Base-by-base conservation (phyloP, 2,329 filamentous ascomycete genomes). In the Phyllosticta ampelicida region DNA sequence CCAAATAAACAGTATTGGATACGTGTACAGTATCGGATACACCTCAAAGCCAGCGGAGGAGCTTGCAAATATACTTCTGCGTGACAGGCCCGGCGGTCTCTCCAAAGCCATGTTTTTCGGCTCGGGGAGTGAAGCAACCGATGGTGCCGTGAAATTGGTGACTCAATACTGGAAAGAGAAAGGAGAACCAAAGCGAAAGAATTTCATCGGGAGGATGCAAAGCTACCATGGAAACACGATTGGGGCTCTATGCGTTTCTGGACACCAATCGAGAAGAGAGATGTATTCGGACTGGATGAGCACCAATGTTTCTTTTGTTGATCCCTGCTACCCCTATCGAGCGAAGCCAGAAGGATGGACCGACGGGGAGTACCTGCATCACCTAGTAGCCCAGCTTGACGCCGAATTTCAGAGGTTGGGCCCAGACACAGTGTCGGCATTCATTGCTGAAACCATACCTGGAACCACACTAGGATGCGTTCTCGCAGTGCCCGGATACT, bases 191-290 rank as follows among this genome's bases (percentile, higher is more conserved):
- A 56, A 73, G 58, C 67, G 77, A 2, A 63, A 67, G 4, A 70
- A 73, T 51, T 73, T 78, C 61, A 74, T 81, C n/a, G 68, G 72
- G 0, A 65, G 78, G 2, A 67, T 70, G 19, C 75, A 78, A 61
- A 71, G 68, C 4, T 80, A 80, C 60, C 78, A 81, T 63, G 77
- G 78, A 5, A 79, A 77, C 59, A 80, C 77, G 0, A 67, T 79
- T 10, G 77, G 76, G 0, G 68, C 76, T 0, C 68, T 80, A 56
- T 73, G 70, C 6, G 65, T 78, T 1, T 74, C 74, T 0, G 64
- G 66, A 13, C 69, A 74, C 60, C 62, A 66, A 9, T 64, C 67
- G 1, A 64, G 73, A 1, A 65, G 69, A 44, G 65, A 63, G 18
- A 65, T 70, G 16, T 75, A 72, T 56, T 63, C 66, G 48, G 65